Evolutionary conservation across 2,329 filamentous ascomycete species (phyloP).

Genomic region (Aciculosporium take): DNA sequence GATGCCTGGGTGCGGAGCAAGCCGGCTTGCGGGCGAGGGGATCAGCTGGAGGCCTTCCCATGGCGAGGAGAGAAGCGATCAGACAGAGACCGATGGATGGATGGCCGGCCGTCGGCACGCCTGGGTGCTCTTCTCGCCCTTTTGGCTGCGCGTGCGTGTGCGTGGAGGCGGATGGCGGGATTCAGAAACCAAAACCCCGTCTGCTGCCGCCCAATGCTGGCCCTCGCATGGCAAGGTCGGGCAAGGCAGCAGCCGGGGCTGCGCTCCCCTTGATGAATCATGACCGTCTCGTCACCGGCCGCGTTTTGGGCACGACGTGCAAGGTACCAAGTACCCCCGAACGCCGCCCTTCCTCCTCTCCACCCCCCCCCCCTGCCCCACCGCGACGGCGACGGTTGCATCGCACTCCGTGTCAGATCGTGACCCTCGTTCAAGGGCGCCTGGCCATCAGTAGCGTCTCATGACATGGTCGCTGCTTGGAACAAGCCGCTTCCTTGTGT

Average conservation of each 20-base stretch:
- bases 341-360: background rate
- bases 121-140: too few species aligned
- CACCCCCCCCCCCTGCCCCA: background rate
- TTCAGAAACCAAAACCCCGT: too few species aligned
- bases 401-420: background rate
- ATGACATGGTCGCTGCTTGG: background rate
- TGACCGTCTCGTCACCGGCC: too few species aligned
- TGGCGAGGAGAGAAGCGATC: constrained; percentile 1
- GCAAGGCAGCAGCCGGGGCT: too few species aligned
- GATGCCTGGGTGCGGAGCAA: background rate
- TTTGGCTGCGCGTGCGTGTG: background rate
- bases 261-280: too few species aligned
- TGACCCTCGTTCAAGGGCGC: too few species aligned
- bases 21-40: background rate
- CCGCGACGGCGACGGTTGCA: background rate
- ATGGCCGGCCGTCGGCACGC: too few species aligned
- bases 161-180: too few species aligned
- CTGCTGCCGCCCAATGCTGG: too few species aligned
- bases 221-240: too few species aligned
- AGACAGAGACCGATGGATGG: constrained; percentile 1
- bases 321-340: background rate
- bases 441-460: background rate
- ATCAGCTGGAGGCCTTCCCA: background rate
- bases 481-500: background rate
- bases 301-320: too few species aligned